Evolutionary conservation across 176 grass and related monocot species (phyloP).

Genomic region (Tillandsia leiboldiana): DNA sequence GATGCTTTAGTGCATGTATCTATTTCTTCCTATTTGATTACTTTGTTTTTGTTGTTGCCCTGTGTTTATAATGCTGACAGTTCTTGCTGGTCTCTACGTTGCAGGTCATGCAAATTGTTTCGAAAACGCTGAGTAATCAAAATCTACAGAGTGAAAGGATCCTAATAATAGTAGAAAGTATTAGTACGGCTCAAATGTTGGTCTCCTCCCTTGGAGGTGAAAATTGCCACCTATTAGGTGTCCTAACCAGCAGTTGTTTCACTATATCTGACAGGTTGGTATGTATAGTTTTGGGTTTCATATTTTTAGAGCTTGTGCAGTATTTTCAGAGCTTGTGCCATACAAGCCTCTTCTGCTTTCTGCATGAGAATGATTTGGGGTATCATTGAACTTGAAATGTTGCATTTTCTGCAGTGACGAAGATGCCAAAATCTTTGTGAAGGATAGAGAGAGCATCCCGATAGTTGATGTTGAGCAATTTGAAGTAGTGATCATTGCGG

Average conservation of each 20-base stretch:
- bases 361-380: background rate
- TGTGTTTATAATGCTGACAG: background rate
- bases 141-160: slow-evolving; percentile 35
- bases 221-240: slow-evolving; percentile 40
- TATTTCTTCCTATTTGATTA: slow-evolving; percentile 3
- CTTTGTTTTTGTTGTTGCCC: background rate
- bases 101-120: slow-evolving; percentile 63
- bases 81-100: slow-evolving; percentile 16
- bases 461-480: slow-evolving; percentile 37
- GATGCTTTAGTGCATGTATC: too few relatives aligned
- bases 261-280: slow-evolving; percentile 46
- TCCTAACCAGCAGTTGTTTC: slow-evolving; percentile 27
- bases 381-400: background rate
- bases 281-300: background rate
- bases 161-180: slow-evolving; percentile 38
- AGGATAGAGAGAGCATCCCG: slow-evolving; percentile 37
- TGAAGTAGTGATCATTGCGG: slow-evolving; percentile 37
- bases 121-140: slow-evolving; percentile 23
- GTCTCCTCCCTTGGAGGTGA: slow-evolving; percentile 29
- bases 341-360: background rate
- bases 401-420: slow-evolving; percentile 43
- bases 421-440: slow-evolving; percentile 45
- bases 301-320: background rate
- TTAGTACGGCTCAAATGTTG: slow-evolving; percentile 22
- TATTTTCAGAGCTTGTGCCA: background rate